These are phyloP conservation scores for Wickerhamiella galacta DNA, from an alignment of 805 yeast genomes.

Conservation along the genomic window DNA sequence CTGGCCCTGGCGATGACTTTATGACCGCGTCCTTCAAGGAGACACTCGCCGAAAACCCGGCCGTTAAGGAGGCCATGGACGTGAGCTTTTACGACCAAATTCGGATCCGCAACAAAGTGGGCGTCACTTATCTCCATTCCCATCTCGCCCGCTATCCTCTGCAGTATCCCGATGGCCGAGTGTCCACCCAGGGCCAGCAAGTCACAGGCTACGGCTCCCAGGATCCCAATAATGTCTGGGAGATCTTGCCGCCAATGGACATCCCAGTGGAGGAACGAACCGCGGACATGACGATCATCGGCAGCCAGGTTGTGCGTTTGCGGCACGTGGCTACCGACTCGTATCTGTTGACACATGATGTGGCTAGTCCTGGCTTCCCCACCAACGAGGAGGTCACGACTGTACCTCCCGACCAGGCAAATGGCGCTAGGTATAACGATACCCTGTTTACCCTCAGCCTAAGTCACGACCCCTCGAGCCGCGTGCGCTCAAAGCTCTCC, in stretches of 20 bases:
- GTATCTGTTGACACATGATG: slow-evolving; percentile 67
- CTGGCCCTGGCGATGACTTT: slow-evolving; percentile 89
- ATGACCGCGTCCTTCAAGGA: slow-evolving; percentile 85
- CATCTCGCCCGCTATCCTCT: slow-evolving; percentile 75
- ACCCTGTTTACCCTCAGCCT: slow-evolving; percentile 49
- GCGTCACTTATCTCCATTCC: slow-evolving; percentile 53
- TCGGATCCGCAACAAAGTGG: slow-evolving; percentile 53
- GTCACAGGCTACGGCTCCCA: slow-evolving; percentile 82
- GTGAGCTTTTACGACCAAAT: slow-evolving; percentile 45
- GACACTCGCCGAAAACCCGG: slow-evolving; percentile 50
- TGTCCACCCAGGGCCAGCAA: slow-evolving; percentile 90
- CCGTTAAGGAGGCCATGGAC: slow-evolving; percentile 50
- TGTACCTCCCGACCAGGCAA: slow-evolving; percentile 54
- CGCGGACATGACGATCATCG: slow-evolving; percentile 23
- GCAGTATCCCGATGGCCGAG: slow-evolving; percentile 89
- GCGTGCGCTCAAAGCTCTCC: slow-evolving; percentile 51
- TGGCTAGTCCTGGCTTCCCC: slow-evolving; percentile 57
- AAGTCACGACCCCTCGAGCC: slow-evolving; percentile 20
- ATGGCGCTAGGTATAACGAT: slow-evolving; percentile 67
- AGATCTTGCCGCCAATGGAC: slow-evolving; percentile 14
- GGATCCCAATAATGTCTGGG: slow-evolving; percentile 76
- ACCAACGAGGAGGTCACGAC: slow-evolving; percentile 71
- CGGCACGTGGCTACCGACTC: slow-evolving; percentile 55
- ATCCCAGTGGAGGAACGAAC: slow-evolving; percentile 24
- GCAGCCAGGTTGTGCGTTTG: slow-evolving; percentile 56